Conservation (phyloP, 768 basidiomycete species). For the Coprinopsis marcescibilis region DNA sequence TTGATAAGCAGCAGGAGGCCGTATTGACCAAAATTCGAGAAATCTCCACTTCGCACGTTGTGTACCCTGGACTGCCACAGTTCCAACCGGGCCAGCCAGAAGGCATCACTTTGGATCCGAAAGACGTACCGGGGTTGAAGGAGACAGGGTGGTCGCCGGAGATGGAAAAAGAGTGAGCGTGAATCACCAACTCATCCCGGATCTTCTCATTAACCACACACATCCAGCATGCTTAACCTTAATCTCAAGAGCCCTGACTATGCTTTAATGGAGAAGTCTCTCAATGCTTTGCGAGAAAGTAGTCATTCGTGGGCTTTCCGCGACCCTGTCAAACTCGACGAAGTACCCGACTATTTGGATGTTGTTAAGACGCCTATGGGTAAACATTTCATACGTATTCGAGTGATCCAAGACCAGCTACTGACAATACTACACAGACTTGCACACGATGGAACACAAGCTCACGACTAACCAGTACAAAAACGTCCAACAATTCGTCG, state of each 20-base stretch:
- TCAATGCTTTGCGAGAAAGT: constrained; percentile 74
- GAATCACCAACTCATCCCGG: background rate
- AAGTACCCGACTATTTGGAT: constrained; percentile 87
- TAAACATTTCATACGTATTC: constrained; percentile 29
- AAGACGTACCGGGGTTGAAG: constrained; percentile 82
- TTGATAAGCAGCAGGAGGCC: constrained; percentile 82
- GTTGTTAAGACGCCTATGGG: constrained; percentile 92
- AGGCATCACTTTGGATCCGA: constrained; percentile 55
- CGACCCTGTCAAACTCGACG: constrained; percentile 68
- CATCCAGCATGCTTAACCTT: constrained; percentile 28
- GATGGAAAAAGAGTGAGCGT: constrained; percentile 63
- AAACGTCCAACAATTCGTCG: constrained; percentile 65
- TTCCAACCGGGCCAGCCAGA: constrained; percentile 58
- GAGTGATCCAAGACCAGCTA: background rate
- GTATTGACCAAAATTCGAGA: constrained; percentile 84
- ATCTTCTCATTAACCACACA: background rate
- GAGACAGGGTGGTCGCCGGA: constrained; percentile 92
- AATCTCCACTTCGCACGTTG: constrained; percentile 79
- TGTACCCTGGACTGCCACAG: constrained; percentile 73
- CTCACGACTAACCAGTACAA: constrained; percentile 84
- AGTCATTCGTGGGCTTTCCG: constrained; percentile 85
- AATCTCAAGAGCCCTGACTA: constrained; percentile 47
- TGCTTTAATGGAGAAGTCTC: constrained; percentile 65
- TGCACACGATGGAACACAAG: constrained; percentile 83
- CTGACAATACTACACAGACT: constrained; percentile 46